phyloP scores from a whole-genome alignment of 2,329 filamentous ascomycete species.

The Sporothrix sp. region DNA sequence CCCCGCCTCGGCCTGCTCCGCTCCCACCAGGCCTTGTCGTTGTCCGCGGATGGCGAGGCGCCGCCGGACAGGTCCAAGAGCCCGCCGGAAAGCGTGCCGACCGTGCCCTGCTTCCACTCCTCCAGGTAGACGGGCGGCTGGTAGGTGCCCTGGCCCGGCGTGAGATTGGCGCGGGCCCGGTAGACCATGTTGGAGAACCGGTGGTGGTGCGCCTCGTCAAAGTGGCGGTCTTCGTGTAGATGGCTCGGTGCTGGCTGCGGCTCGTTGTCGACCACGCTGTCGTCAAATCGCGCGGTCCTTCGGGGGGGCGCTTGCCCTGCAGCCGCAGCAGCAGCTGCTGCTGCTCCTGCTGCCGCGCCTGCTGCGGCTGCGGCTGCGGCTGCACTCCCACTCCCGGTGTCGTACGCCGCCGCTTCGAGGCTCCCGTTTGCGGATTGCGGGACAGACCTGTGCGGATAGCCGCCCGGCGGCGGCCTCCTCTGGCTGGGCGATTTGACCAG shows the following conservation, averaged over 20 bases:
- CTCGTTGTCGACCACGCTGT: constrained; percentile 23
- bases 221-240: constrained; percentile 21
- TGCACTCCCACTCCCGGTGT: not conserved
- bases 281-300: constrained; percentile 20
- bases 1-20: constrained; percentile 35
- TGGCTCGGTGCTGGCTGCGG: not conserved
- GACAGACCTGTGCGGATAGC: not conserved
- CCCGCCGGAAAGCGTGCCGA: constrained; percentile 48
- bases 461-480: constrained; percentile 10
- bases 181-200: constrained; percentile 33
- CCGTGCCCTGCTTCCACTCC: constrained; percentile 62
- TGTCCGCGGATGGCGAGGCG: constrained; percentile 31
- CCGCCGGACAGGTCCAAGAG: constrained; percentile 50
- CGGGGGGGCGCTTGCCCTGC: constrained; percentile 12
- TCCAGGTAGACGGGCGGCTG: constrained; percentile 51
- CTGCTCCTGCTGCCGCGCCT: not conserved
- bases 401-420: not conserved
- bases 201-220: constrained; percentile 23
- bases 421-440: not conserved
- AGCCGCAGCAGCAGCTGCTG: constrained; percentile 12
- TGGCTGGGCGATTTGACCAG: constrained; percentile 19
- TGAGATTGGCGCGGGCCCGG: constrained; percentile 32
- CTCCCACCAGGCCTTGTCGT: constrained; percentile 69
- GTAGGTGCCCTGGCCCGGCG: constrained; percentile 47
- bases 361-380: not conserved